Base-by-base conservation (phyloP, 495 filamentous ascomycete genomes). In the Cenococcum geophilum region DNA sequence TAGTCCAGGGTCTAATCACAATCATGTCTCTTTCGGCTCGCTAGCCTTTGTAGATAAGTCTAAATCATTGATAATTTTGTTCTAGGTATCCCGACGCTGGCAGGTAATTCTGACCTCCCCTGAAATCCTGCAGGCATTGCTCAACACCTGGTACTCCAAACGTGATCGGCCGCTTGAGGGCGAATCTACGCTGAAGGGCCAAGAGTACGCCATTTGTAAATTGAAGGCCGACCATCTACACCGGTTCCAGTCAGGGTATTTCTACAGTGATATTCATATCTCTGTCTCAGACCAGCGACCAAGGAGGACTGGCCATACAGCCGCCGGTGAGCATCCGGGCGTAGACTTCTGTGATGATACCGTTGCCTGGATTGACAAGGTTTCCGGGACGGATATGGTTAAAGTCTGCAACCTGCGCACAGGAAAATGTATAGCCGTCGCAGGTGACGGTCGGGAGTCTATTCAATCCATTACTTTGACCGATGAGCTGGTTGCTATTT, bases 1-100 rank as follows among this genome's bases (percentile, higher is more conserved):
- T 14, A 18, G 40, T 45, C 40, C 40, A 45, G 40, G 40, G 6
- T 32, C 27, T 6, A 32, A 32, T 32, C 27, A 32, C 27, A 32
- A 32, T 32, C 27, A 6, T 32, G 27, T 32, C 27, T 6, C 27
- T 32, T 32, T 32, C 27, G 27, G 27, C 27, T 6, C 27, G 27
- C 27, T 32, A 3, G 27, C 27, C 6, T 32, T 32, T 32, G 27
- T 32, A 32, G 27, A 32, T 59, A 27, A 58, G 25, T n/a, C 4
- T 25, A 16, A 1, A 16, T 27, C 1, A 6, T 32, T 32, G 27
- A 32, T 6, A 6, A 2, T 32, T 32, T 32, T 32, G 27, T 6
- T 37, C 4, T 36, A 68, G 66, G 66, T 68, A 12, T 68, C 58
- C 9, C 62, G 57, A 25, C 49, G 36, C 16, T 68, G 66, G 66